A percentile compares a stretch with the other conserved stretches of the same genome.
Evolutionary conservation across 1,139 yeast genomes (phyloP).

Genomic region (Petasospora fabianii): DNA sequence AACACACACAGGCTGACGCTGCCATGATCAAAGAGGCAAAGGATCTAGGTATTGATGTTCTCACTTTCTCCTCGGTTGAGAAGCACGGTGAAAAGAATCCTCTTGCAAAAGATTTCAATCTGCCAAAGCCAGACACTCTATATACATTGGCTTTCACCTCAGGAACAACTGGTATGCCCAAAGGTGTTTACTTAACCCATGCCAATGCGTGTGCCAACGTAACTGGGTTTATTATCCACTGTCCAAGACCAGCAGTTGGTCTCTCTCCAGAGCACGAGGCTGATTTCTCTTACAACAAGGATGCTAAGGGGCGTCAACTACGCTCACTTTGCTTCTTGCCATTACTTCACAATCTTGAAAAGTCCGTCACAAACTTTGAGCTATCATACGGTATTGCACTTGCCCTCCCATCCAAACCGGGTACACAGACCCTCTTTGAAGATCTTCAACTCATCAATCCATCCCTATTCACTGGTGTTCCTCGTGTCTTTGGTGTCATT

Average conservation of each 20-base stretch:
- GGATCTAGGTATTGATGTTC: slow-evolving; percentile 24
- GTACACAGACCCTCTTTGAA: slow-evolving; percentile 33
- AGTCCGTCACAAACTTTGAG: slow-evolving; percentile 24
- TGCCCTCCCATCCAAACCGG: slow-evolving; percentile 32
- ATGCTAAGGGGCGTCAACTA: slow-evolving; percentile 19
- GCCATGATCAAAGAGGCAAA: slow-evolving; percentile 11
- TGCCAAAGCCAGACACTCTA: slow-evolving; percentile 40
- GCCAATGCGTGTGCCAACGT: slow-evolving; percentile 40
- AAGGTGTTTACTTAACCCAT: slow-evolving; percentile 48
- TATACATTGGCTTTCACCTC: slow-evolving; percentile 51
- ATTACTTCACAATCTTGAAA: slow-evolving; percentile 47
- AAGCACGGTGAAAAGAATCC: slow-evolving; percentile 35
- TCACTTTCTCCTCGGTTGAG: slow-evolving; percentile 36
- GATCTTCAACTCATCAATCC: slow-evolving; percentile 44
- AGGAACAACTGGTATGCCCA: slow-evolving; percentile 53
- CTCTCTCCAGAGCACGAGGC: slow-evolving; percentile 11
- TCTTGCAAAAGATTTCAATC: slow-evolving; percentile 33
- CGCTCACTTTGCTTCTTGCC: slow-evolving; percentile 37
- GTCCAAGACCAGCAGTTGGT: slow-evolving; percentile 26
- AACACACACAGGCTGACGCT: slow-evolving; percentile 28
- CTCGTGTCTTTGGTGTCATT: slow-evolving; percentile 47
- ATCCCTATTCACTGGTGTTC: slow-evolving; percentile 43
- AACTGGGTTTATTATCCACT: slow-evolving; percentile 27
- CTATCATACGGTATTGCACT: slow-evolving; percentile 27
- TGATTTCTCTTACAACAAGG: slow-evolving; percentile 19